Conservation (phyloP, 2,329 filamentous ascomycete species). For the Cercospora sesami region DNA sequence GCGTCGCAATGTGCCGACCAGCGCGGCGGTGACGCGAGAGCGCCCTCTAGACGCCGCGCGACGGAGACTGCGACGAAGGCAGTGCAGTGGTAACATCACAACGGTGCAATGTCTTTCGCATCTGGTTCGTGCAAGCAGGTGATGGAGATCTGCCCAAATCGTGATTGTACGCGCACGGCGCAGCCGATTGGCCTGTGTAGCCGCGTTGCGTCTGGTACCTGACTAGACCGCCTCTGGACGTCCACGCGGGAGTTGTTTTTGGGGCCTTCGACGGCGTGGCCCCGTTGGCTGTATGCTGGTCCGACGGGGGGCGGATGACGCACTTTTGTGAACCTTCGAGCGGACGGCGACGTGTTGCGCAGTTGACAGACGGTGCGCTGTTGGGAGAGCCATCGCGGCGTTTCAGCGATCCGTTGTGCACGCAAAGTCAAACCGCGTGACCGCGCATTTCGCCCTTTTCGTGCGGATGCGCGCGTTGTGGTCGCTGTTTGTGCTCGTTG, state of each 20-base stretch:
- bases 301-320: not conserved
- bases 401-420: not conserved
- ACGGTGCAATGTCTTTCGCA: not conserved
- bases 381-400: not conserved
- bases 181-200: not conserved
- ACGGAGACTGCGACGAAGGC: not conserved
- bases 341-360: not conserved
- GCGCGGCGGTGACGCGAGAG: not conserved
- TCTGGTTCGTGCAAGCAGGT: not conserved
- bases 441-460: not conserved
- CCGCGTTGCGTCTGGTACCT: conserved; percentile 1
- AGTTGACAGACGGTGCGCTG: not conserved
- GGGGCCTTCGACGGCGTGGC: not conserved
- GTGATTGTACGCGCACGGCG: not conserved
- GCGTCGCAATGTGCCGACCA: not conserved
- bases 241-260: not conserved
- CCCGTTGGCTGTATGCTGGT: not conserved
- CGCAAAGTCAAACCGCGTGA: not conserved
- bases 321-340: not conserved
- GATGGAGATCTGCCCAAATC: not conserved
- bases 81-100: not conserved
- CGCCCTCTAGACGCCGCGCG: not conserved
- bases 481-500: not conserved
- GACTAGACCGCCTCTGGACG: not conserved
- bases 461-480: not conserved